A percentile compares a stretch with the other conserved stretches of the same genome.
Evolutionary conservation across 2,329 filamentous ascomycete species (phyloP).

Genomic region (Cordyceps tenuipes): DNA sequence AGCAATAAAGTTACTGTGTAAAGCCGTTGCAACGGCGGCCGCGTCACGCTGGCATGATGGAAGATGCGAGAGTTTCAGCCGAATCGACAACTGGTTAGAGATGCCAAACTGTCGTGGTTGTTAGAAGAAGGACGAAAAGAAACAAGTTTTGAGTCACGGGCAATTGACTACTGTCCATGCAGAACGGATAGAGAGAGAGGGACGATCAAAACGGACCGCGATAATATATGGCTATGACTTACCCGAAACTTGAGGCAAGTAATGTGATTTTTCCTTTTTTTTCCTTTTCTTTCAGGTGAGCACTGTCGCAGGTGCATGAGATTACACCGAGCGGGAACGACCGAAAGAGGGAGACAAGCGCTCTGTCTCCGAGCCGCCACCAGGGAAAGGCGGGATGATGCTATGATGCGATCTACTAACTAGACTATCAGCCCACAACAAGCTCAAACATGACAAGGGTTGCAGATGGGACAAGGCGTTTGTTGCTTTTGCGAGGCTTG

Average conservation of each 20-base stretch:
- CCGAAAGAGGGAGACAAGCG: background rate
- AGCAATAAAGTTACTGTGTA: no score
- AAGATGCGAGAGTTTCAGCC: constrained; percentile 1
- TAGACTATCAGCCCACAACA: background rate
- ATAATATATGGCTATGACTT: background rate
- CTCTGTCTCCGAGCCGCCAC: no score
- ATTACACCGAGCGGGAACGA: background rate
- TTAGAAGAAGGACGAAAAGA: background rate
- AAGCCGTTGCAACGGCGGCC: constrained; percentile 6
- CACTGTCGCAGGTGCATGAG: background rate
- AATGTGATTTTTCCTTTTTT: no score
- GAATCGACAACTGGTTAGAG: background rate
- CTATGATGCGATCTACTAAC: no score
- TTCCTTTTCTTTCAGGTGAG: background rate
- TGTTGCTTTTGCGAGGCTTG: background rate
- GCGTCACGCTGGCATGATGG: constrained; percentile 6
- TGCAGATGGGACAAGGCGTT: background rate
- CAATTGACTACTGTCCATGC: no score
- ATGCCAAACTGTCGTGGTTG: no score
- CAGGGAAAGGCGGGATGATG: background rate
- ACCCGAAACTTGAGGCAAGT: background rate
- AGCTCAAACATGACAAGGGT: background rate
- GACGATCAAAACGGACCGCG: no score
- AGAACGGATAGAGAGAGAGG: no score
- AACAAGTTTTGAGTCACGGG: no score